Evolutionary conservation across 805 yeast species (phyloP), one percentile per base, ranked within the genome.

Genomic region (Grigorovia transvaalensis): DNA sequence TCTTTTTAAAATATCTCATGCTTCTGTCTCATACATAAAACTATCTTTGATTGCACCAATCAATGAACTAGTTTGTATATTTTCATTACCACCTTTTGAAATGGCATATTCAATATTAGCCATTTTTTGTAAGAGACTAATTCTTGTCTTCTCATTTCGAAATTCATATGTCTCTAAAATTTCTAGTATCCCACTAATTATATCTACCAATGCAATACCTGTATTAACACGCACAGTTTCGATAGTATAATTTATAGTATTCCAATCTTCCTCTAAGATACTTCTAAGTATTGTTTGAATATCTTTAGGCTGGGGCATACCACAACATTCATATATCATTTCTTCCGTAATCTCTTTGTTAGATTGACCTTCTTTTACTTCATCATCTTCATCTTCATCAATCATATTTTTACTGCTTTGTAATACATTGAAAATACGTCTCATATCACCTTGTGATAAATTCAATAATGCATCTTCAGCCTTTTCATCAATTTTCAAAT

Each of bases 401-500:
- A 78, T 64, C 1, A 96, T 86, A 0, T 96, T 90, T 55, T 85
- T 79, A 67, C 98, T 88, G 0, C 98, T 95, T 69, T 93, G 99
- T 53, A 93, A 69, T 5, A 93, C 96, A 63, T 93, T 93, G 59
- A 93, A 74, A 1, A 96, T 95, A 49, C 87, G 80, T 71, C 99
- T 80, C 99, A 93, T 93, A 68, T 93, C 99, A 50, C 99, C 99
- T 53, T 82, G 79, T n/a, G 93, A 77, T 51, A 93, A 74, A 50
- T 71, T 74, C 52, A 93, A 72, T 47, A 93, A 71, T 1, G 96
- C 81, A 0, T 69, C 67, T 45, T 77, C 71, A 0, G 96, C 97
- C 0, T 74, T 80, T 0, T 74, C 68, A 0, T 74, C 62, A 9
- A 93, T 72, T 4, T 73, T 69, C 47, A 93, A 70, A 1, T 79